These are phyloP conservation scores for Yarrowia deformans DNA, from an alignment of 805 yeast species.

Conservation along the genomic window DNA sequence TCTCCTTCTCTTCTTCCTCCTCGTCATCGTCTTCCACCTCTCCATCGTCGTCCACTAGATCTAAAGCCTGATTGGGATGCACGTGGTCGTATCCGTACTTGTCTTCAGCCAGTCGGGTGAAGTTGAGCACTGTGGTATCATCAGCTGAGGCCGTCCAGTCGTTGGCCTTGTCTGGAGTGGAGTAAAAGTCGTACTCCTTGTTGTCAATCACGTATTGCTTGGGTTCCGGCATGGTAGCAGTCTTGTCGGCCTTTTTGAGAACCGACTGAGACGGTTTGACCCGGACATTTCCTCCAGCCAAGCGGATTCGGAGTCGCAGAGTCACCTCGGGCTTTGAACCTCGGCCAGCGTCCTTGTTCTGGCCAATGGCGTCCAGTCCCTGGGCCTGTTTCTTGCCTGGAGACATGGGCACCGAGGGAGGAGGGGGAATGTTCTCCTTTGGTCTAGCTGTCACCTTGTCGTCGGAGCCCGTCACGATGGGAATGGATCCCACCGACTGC, in stretches of 20 bases:
- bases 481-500: slow-evolving; percentile 33
- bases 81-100: slow-evolving; percentile 80
- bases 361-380: slow-evolving; percentile 37
- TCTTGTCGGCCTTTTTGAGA: slow-evolving; percentile 23
- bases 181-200: slow-evolving; percentile 35
- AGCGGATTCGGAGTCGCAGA: slow-evolving; percentile 11
- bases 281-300: slow-evolving; percentile 36
- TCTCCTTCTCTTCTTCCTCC: slow-evolving; percentile 46
- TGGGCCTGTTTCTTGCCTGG: slow-evolving; percentile 35
- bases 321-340: slow-evolving; percentile 32
- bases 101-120: slow-evolving; percentile 76
- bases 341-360: slow-evolving; percentile 29
- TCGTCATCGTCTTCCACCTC: slow-evolving; percentile 51
- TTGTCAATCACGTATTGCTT: slow-evolving; percentile 36
- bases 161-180: slow-evolving; percentile 32
- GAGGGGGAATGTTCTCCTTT: slow-evolving; percentile 17
- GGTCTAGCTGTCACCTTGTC: slow-evolving; percentile 28
- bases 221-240: slow-evolving; percentile 1
- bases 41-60: slow-evolving; percentile 59
- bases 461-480: slow-evolving; percentile 27
- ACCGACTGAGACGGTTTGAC: slow-evolving; percentile 26
- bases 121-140: slow-evolving; percentile 61
- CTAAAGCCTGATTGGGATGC: slow-evolving; percentile 64
- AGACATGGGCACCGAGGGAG: slow-evolving; percentile 37
- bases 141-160: slow-evolving; percentile 40